A percentile compares a stretch with the other conserved stretches of the same genome.
phyloP scores from a whole-genome alignment of 176 grass and related monocot species.

The Otatea glauca region DNA sequence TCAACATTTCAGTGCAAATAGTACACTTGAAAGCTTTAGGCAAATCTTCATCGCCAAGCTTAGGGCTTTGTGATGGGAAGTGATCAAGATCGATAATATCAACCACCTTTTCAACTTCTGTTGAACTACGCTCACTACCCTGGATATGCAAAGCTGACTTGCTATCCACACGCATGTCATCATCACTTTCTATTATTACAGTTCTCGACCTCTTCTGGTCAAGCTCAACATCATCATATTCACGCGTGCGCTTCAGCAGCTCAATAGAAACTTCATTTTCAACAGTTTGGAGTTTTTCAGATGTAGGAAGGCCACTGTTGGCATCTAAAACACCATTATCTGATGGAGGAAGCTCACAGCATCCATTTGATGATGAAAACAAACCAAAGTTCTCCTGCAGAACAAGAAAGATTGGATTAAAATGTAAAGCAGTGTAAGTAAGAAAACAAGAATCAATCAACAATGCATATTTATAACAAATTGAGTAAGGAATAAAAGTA shows the following conservation, averaged over 20 bases:
- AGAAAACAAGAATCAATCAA: conserved; percentile 30
- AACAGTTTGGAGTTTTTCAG: conserved; percentile 40
- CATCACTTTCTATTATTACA: conserved; percentile 74
- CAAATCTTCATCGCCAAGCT: conserved; percentile 12
- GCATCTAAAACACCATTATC: conserved; percentile 45
- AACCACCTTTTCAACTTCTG: conserved; percentile 56
- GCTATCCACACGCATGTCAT: conserved; percentile 54
- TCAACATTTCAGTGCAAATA: conserved; percentile 70
- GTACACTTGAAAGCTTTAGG: conserved; percentile 72
- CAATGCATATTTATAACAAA: conserved; percentile 5
- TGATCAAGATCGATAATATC: conserved; percentile 80
- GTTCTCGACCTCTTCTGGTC: conserved; percentile 57
- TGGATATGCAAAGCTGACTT: conserved; percentile 41
- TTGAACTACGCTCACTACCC: conserved; percentile 32
- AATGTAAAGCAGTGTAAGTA: conserved; percentile 18
- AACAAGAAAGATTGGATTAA: conserved; percentile 39
- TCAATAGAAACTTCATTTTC: conserved; percentile 43
- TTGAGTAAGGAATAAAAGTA: background rate
- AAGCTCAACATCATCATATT: conserved; percentile 54
- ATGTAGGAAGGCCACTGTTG: conserved; percentile 34
- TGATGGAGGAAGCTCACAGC: conserved; percentile 36
- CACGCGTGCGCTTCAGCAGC: conserved; percentile 51
- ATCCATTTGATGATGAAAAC: conserved; percentile 51
- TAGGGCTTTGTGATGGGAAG: conserved; percentile 58
- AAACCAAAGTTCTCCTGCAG: conserved; percentile 47